These are phyloP conservation scores for Sporothrix mexicana DNA, from an alignment of 2,329 filamentous ascomycete genomes.

Conservation along the genomic window DNA sequence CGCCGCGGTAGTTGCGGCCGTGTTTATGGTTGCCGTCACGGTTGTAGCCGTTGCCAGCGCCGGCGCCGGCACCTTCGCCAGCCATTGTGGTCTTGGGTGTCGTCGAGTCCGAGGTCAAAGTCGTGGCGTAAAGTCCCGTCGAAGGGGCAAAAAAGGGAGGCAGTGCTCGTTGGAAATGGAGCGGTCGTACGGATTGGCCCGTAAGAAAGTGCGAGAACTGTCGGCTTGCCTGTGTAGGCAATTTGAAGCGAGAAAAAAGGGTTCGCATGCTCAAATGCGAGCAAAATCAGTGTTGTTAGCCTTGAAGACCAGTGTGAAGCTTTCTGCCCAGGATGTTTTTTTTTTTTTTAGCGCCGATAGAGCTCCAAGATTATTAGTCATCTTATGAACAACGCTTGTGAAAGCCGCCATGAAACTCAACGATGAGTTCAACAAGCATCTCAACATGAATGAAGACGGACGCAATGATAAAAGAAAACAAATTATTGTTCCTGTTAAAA, in stretches of 20 bases:
- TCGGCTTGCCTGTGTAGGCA: background rate
- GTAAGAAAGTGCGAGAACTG: background rate
- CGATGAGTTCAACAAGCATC: background rate
- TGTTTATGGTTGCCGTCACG: background rate
- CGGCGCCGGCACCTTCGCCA: constrained; percentile 2
- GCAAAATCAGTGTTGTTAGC: background rate
- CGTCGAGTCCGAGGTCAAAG: background rate
- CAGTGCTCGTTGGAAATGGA: background rate
- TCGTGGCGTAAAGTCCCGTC: no score
- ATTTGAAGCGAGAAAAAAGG: background rate
- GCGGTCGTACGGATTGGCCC: no score
- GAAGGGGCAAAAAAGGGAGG: no score
- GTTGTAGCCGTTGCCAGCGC: background rate
- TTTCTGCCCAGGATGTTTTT: background rate
- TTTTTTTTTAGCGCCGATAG: constrained; percentile 18
- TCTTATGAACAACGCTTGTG: background rate
- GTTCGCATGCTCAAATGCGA: constrained; percentile 11
- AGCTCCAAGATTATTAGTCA: constrained; percentile 9
- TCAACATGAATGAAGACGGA: background rate
- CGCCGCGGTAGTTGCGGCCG: constrained; percentile 29
- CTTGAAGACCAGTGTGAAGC: background rate
- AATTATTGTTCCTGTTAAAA: no score
- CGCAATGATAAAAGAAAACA: background rate
- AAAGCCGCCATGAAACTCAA: background rate
- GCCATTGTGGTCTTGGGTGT: background rate